Percentiles rank a stretch among this genome's conserved stretches.
Conservation (phyloP, 192 early-diverging fungal species). For the Backusella circina region DNA sequence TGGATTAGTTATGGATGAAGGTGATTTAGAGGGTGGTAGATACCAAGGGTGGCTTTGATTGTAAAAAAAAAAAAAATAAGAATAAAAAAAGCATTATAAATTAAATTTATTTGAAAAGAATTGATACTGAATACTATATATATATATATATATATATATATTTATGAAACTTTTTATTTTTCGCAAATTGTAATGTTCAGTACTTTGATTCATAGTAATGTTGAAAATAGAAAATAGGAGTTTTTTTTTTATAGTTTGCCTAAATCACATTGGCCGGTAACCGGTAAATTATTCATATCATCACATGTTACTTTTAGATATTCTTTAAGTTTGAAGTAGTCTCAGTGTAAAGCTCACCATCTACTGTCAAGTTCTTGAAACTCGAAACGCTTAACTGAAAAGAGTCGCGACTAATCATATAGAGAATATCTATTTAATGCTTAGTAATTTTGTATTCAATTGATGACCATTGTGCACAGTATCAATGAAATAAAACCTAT, state of each 20-base stretch:
- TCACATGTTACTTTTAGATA: slow-evolving; percentile 31
- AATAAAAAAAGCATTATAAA: neutral
- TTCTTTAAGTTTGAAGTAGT: neutral
- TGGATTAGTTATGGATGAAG: neutral
- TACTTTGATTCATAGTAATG: too few relatives aligned
- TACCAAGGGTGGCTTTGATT: neutral
- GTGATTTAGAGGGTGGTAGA: neutral
- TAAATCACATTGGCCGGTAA: neutral
- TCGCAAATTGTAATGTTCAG: too few relatives aligned
- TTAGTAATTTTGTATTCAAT: slow-evolving; percentile 55
- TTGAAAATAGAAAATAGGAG: too few relatives aligned
- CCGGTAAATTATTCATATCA: slow-evolving; percentile 36
- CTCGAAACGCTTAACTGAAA: slow-evolving; percentile 21
- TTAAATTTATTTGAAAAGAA: too few relatives aligned
- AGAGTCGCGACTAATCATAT: slow-evolving; percentile 10
- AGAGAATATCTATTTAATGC: neutral
- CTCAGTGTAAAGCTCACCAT: slow-evolving; percentile 24
- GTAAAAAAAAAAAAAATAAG: neutral
- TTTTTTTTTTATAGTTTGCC: neutral
- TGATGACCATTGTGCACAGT: slow-evolving; percentile 70
- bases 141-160: too few relatives aligned
- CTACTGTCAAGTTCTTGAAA: neutral
- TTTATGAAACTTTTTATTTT: too few relatives aligned
- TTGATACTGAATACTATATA: too few relatives aligned
- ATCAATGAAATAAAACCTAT: slow-evolving; percentile 83